These are phyloP conservation scores for Vigna unguiculata DNA, from an alignment of 306 rosid genomes.

Conservation along the genomic window DNA sequence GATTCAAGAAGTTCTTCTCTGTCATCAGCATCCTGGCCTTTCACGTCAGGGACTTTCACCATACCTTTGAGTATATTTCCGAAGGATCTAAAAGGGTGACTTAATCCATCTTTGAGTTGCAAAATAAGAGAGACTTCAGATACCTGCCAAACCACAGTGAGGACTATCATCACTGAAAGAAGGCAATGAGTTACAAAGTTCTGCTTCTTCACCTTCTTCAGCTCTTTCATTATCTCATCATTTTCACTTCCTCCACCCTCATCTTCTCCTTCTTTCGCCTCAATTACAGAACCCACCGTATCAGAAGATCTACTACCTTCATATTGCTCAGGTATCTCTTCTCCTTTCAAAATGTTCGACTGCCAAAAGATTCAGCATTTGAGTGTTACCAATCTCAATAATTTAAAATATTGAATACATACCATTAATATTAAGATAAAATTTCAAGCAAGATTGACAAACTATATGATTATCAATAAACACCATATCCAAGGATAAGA, in stretches of 20 bases:
- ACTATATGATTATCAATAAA: too few relatives aligned
- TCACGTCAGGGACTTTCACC: conserved; percentile 43
- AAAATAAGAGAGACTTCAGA: conserved; percentile 75
- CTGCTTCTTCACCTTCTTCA: conserved; percentile 73
- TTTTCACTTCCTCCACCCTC: conserved; percentile 34
- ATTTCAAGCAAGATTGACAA: not conserved
- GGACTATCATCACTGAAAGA: conserved; percentile 78
- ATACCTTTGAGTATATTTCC: conserved; percentile 52
- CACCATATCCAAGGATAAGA: not conserved
- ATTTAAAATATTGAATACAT: not conserved
- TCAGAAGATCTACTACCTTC: conserved; percentile 40
- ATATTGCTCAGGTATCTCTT: conserved; percentile 31
- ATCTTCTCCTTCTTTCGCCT: conserved; percentile 30
- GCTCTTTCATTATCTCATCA: conserved; percentile 66
- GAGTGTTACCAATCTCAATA: conserved; percentile 6
- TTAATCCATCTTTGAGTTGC: conserved; percentile 63
- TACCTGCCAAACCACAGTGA: conserved; percentile 80
- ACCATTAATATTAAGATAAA: not conserved
- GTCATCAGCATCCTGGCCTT: conserved; percentile 45
- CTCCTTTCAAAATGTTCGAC: conserved; percentile 63
- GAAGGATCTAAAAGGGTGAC: conserved; percentile 61
- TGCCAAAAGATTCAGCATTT: conserved; percentile 37
- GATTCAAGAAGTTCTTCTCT: conserved; percentile 37
- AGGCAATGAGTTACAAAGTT: conserved; percentile 82
- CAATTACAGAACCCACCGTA: conserved; percentile 25